Evolutionary conservation across 768 basidiomycete genomes (phyloP).

Genomic region (Boletus reticuloceps): DNA sequence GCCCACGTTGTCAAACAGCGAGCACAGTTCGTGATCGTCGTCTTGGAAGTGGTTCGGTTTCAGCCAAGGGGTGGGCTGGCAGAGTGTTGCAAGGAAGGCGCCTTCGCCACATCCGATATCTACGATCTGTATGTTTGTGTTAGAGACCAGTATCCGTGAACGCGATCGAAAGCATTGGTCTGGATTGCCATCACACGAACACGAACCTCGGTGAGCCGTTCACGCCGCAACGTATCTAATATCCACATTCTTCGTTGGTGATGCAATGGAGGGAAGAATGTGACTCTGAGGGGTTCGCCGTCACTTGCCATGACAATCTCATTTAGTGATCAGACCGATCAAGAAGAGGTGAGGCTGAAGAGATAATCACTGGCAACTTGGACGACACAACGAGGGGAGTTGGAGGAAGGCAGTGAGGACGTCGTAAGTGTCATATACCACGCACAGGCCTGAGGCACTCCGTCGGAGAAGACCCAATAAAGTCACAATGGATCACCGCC

Average conservation of each 20-base stretch:
- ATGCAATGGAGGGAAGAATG: conserved; percentile 65
- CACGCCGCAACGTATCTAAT: conserved; percentile 56
- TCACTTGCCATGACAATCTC: conserved; percentile 17
- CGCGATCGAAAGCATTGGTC: not conserved
- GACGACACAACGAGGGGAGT: not conserved
- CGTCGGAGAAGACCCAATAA: conserved; percentile 22
- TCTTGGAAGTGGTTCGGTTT: conserved; percentile 26
- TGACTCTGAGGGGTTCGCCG: conserved; percentile 41
- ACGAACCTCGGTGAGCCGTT: conserved; percentile 52
- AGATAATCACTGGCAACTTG: not conserved
- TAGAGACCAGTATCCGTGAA: not conserved
- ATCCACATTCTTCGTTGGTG: conserved; percentile 74
- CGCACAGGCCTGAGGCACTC: conserved; percentile 9
- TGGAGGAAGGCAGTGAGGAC: not conserved
- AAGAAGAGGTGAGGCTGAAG: not conserved
- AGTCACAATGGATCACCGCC: conserved; percentile 3
- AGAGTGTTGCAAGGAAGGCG: conserved; percentile 62
- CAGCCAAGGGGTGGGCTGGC: conserved; percentile 74
- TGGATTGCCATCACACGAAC: no score
- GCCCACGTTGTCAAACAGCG: conserved; percentile 22
- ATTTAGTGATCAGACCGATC: conserved; percentile 6
- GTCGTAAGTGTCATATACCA: conserved; percentile 1
- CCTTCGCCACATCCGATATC: conserved; percentile 89
- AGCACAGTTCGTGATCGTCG: conserved; percentile 17
- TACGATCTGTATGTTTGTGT: conserved; percentile 49